Percentiles rank a stretch among this genome's conserved stretches.
Conservation (phyloP, 306 rosid genomes). For the Lupinus albus region DNA sequence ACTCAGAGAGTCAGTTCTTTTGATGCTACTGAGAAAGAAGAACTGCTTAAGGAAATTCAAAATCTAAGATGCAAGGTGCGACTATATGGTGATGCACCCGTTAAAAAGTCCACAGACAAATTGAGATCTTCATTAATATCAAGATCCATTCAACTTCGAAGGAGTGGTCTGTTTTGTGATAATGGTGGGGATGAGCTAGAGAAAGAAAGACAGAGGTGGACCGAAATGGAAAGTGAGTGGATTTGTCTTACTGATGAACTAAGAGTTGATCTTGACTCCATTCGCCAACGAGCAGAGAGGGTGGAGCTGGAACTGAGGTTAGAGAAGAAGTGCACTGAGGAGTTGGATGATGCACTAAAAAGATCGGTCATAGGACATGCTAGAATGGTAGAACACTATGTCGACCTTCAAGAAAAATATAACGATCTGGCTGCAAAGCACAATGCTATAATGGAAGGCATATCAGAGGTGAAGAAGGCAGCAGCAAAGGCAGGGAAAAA, state of each 20-base stretch:
- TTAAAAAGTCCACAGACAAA: conserved; percentile 70
- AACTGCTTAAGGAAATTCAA: conserved; percentile 84
- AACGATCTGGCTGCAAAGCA: conserved; percentile 74
- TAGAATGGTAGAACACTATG: conserved; percentile 91
- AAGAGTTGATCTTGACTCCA: conserved; percentile 77
- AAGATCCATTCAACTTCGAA: conserved; percentile 71
- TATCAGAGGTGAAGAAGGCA: conserved; percentile 87
- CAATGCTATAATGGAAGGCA: conserved; percentile 87
- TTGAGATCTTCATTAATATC: conserved; percentile 79
- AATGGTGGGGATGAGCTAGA: conserved; percentile 67
- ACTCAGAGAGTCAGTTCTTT: conserved; percentile 41
- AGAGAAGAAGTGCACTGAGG: conserved; percentile 80
- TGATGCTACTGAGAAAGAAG: conserved; percentile 80
- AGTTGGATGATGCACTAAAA: conserved; percentile 79
- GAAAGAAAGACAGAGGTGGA: conserved; percentile 86
- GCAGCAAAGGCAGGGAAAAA: conserved; percentile 79
- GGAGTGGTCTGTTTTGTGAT: conserved; percentile 51
- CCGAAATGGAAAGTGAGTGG: conserved; percentile 98
- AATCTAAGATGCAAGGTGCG: conserved; percentile 70
- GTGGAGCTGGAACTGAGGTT: conserved; percentile 68
- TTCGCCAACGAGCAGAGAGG: conserved; percentile 66
- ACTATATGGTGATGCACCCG: conserved; percentile 49
- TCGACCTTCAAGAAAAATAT: conserved; percentile 86
- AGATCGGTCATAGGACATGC: conserved; percentile 89
- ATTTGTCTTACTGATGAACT: conserved; percentile 91